These are phyloP conservation scores for Moricandia arvensis DNA, from an alignment of 345 rosid genomes.

Conservation along the genomic window DNA sequence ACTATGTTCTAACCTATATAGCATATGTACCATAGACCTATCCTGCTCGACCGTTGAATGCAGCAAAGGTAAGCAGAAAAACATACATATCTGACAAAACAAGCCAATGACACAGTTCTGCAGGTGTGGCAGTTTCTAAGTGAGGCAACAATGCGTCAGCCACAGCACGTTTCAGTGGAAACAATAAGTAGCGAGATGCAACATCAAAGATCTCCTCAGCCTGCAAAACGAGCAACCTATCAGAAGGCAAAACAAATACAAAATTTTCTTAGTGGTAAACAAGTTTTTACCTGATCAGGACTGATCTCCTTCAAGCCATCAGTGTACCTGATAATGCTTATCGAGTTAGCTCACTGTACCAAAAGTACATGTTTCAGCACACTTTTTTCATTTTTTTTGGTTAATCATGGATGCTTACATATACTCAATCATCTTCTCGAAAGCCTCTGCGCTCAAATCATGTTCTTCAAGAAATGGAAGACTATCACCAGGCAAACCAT, in stretches of 20 bases:
- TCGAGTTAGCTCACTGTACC: constrained; percentile 11
- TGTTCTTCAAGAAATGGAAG: constrained; percentile 84
- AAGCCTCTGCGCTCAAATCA: constrained; percentile 74
- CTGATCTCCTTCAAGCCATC: constrained; percentile 81
- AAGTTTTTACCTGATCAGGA: constrained; percentile 67
- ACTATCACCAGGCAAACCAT: constrained; percentile 40
- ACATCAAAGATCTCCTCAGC: constrained; percentile 96
- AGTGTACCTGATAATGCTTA: constrained; percentile 72
- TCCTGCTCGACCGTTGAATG: no score
- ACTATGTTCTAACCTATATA: neutral
- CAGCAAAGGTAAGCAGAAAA: neutral
- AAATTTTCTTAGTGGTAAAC: neutral
- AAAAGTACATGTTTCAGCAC: neutral
- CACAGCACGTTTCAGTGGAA: constrained; percentile 95
- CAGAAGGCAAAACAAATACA: neutral
- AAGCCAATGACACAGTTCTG: constrained; percentile 90
- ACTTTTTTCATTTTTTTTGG: neutral
- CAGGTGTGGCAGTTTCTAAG: constrained; percentile 77
- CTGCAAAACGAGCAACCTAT: constrained; percentile 43
- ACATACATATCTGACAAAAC: constrained; percentile 83
- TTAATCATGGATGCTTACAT: constrained; percentile 55
- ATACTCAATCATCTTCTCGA: constrained; percentile 91
- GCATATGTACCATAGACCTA: no score
- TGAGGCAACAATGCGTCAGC: constrained; percentile 84
- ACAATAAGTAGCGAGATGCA: constrained; percentile 87